Evolutionary conservation across 495 filamentous ascomycete species (phyloP), one percentile per base, ranked within the genome.

Genomic region (Massariosphaeria phaeospora): DNA sequence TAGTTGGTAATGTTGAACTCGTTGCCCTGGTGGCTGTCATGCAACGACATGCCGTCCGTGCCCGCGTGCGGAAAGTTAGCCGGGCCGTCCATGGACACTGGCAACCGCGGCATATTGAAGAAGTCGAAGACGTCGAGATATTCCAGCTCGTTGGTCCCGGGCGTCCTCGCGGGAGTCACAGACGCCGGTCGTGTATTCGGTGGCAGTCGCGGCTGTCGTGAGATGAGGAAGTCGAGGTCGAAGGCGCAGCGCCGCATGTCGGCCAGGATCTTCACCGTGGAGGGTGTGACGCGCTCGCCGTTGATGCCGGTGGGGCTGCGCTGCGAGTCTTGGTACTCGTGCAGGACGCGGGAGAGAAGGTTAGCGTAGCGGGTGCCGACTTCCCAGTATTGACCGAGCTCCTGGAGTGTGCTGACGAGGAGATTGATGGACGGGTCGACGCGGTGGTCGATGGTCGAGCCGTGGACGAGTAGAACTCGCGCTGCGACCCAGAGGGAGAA

Each of bases 401-500:
- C 84, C 23, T 80, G 76, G 3, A 95, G 78, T 1, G 86, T 86
- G 52, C 88, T 84, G 26, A 95, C 84, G 40, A 95, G 85, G 41
- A 88, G 80, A 15, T 81, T 70, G 31, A 94, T 88, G 57, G 87
- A 82, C 1, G 84, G 82, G 55, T 81, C 85, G 30, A 91, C 79
- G 38, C 84, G 85, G 67, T 86, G 84, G 27, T 89, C 86, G 49
- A 91, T 86, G 0, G 89, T 94, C 18, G 85, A 89, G 13, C 87
- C 88, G 66, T 94, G 89, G 8, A 95, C 89, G 6, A 95, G 81
- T 1, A 93, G 73, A 18, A 95, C 72, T 4, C 89, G 82, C 12
- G 89, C 88, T n/a, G 87, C 88, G 24, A 95, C 89, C 89, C 89
- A 95, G 27, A 95, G 73, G 1, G 87, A 87, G 66, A 95, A 95